phyloP scores from a whole-genome alignment of 2,329 filamentous ascomycete genomes.

The Penicillium sp. region DNA sequence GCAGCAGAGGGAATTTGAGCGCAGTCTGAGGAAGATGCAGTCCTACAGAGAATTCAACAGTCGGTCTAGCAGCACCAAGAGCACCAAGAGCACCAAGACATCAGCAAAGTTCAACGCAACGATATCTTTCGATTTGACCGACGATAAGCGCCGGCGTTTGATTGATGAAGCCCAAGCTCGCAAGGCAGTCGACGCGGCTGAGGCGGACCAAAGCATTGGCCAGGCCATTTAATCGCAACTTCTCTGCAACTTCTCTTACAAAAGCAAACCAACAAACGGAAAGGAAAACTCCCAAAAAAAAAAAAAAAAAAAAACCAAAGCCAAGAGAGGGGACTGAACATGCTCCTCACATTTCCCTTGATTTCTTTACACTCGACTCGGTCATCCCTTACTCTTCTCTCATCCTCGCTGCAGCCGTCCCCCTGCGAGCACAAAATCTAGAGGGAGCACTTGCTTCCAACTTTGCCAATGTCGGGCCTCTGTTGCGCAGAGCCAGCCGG shows the following conservation, averaged over 20 bases:
- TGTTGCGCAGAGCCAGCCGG: slow-evolving; percentile 7
- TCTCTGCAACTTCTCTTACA: background rate
- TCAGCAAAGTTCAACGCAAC: slow-evolving; percentile 32
- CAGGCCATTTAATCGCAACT: background rate
- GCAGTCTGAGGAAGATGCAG: slow-evolving; percentile 47
- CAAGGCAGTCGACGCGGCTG: slow-evolving; percentile 30
- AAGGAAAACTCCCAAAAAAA: background rate
- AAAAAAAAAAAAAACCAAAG: background rate
- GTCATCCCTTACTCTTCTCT: background rate
- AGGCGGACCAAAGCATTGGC: background rate
- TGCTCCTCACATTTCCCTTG: background rate
- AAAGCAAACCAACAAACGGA: background rate
- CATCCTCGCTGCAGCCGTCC: slow-evolving; percentile 3
- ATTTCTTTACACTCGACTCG: background rate
- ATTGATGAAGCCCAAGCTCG: slow-evolving; percentile 49
- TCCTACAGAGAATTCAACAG: slow-evolving; percentile 40
- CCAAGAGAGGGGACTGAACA: background rate
- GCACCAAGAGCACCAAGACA: slow-evolving; percentile 19
- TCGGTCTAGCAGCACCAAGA: slow-evolving; percentile 40
- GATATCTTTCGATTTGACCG: slow-evolving; percentile 49
- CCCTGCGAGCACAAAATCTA: slow-evolving; percentile 2
- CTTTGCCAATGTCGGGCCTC: background rate
- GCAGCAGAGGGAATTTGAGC: slow-evolving; percentile 5
- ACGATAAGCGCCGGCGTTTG: slow-evolving; percentile 49
- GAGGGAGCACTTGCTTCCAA: background rate